Evolutionary conservation across 257 asterid genomes (phyloP).

Genomic region (Verbascum thapsus): DNA sequence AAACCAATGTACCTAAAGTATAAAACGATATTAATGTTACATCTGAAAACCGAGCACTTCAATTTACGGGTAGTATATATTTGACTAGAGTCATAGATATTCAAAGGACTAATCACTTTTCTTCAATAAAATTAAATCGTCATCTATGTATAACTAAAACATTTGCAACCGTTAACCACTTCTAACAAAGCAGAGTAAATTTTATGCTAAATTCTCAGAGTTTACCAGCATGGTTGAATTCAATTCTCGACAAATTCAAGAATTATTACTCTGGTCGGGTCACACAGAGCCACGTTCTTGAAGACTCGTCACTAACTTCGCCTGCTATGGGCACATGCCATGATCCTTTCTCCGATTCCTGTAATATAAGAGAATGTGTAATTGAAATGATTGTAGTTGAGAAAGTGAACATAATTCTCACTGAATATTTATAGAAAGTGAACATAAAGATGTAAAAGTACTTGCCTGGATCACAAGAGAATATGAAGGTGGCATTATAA

Average conservation of each 20-base stretch:
- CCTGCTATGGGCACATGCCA: conserved; percentile 88
- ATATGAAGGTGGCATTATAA: conserved; percentile 78
- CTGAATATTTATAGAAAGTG: neutral
- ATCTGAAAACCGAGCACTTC: neutral
- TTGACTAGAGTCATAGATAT: too few relatives aligned
- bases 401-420: too few relatives aligned
- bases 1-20: too few relatives aligned
- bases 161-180: too few relatives aligned
- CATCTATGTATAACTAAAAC: too few relatives aligned
- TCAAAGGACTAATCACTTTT: neutral
- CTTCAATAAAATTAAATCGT: neutral
- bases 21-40: too few relatives aligned
- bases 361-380: neutral
- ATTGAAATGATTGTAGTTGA: neutral
- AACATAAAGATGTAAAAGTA: neutral
- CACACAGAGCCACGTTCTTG: conserved; percentile 75
- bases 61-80: too few relatives aligned
- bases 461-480: conserved; percentile 81
- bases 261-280: conserved; percentile 38
- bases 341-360: conserved; percentile 75
- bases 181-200: too few relatives aligned
- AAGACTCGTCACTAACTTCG: conserved; percentile 59
- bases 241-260: too few relatives aligned
- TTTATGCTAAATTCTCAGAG: too few relatives aligned
- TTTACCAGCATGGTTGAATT: too few relatives aligned